Evolutionary conservation across 331 rosid species (phyloP).

Genomic region (Arachis monticola): DNA sequence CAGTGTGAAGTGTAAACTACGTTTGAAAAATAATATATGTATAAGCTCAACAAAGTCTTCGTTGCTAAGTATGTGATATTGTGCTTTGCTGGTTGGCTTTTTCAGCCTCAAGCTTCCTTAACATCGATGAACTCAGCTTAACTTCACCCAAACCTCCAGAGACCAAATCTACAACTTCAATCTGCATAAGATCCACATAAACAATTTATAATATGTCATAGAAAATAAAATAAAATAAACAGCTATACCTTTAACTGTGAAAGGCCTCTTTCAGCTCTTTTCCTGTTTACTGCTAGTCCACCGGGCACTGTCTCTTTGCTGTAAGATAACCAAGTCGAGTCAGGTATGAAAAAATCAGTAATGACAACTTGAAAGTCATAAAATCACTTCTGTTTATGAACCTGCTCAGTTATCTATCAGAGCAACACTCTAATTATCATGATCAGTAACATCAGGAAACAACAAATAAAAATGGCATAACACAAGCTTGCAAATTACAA

Average conservation of each 20-base stretch:
- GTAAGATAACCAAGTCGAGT: constrained; percentile 41
- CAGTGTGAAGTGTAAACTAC: background rate
- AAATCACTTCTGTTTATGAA: background rate
- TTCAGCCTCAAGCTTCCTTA: constrained; percentile 81
- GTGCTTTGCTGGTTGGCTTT: constrained; percentile 48
- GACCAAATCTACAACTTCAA: constrained; percentile 91
- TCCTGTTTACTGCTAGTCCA: constrained; percentile 79
- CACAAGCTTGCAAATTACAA: constrained; percentile 31
- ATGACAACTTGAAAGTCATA: too few relatives aligned
- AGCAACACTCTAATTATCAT: constrained; percentile 14
- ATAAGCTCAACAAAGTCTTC: background rate
- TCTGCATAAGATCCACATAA: constrained; percentile 58
- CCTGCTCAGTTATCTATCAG: constrained; percentile 7
- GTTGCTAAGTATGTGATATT: constrained; percentile 10
- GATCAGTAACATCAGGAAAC: background rate
- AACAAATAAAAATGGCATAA: constrained; percentile 4
- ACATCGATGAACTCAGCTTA: constrained; percentile 78
- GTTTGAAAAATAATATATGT: background rate
- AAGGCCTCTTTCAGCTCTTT: constrained; percentile 63
- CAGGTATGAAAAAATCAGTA: constrained; percentile 31
- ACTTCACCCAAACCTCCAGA: constrained; percentile 63
- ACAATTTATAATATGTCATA: constrained; percentile 13
- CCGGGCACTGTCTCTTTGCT: constrained; percentile 97
- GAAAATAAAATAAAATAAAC: constrained; percentile 20
- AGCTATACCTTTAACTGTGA: constrained; percentile 73